phyloP scores from a whole-genome alignment of 2,329 filamentous ascomycete species.

The Cordyceps fumosorosea region DNA sequence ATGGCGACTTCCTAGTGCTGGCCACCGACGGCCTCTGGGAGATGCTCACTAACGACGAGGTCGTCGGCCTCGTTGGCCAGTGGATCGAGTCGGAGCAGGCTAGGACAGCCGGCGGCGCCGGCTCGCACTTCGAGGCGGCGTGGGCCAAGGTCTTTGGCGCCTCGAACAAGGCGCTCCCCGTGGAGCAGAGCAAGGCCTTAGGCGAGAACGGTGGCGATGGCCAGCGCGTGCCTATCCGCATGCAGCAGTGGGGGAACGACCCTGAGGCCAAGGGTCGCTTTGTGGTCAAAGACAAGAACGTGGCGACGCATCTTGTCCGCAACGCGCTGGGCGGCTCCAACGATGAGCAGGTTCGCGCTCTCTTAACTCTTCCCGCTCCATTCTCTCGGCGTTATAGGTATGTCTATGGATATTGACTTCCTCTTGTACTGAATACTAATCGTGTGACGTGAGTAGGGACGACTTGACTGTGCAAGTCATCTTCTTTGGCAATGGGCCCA shows the following conservation, averaged over 20 bases:
- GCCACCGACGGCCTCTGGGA: conserved; percentile 98
- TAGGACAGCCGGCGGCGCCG: conserved; percentile 26
- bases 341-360: conserved; percentile 84
- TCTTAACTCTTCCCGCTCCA: conserved; percentile 85
- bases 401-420: conserved; percentile 13
- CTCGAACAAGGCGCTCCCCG: conserved; percentile 54
- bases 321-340: conserved; percentile 94
- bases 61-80: conserved; percentile 90
- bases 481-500: conserved; percentile 83
- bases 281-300: conserved; percentile 90
- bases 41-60: conserved; percentile 98
- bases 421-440: neutral
- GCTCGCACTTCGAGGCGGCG: conserved; percentile 60
- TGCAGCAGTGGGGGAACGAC: conserved; percentile 84
- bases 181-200: conserved; percentile 54
- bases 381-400: conserved; percentile 87
- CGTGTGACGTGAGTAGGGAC: conserved; percentile 50
- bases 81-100: conserved; percentile 78
- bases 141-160: conserved; percentile 62
- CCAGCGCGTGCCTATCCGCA: conserved; percentile 79
- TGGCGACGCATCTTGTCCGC: conserved; percentile 87
- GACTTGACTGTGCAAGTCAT: conserved; percentile 97
- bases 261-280: conserved; percentile 73
- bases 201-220: conserved; percentile 45
- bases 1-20: conserved; percentile 92